Evolutionary conservation across 1,284 basidiomycete genomes (phyloP).

Genomic region (Cryptococcus amylolentus): DNA sequence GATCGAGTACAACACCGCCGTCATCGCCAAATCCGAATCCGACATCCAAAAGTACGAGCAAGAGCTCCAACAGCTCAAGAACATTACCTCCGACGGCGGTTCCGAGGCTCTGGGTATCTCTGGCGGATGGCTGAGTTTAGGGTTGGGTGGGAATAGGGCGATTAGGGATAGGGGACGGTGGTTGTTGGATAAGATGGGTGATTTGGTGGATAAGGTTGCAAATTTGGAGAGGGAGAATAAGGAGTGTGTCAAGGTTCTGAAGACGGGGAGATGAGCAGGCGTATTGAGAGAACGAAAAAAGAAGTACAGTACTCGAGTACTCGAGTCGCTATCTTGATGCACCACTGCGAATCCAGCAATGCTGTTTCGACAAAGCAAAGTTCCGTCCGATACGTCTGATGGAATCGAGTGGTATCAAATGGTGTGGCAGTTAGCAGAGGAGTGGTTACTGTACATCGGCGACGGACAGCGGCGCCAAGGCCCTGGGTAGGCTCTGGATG

Average conservation of each 20-base stretch:
- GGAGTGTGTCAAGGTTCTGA: slow-evolving; percentile 62
- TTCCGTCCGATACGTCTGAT: too few relatives aligned
- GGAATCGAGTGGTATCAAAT: too few relatives aligned
- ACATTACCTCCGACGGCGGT: slow-evolving; percentile 53
- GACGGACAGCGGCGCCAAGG: too few relatives aligned
- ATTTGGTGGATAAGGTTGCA: slow-evolving; percentile 64
- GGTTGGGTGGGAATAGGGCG: slow-evolving; percentile 54
- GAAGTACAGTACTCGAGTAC: too few relatives aligned
- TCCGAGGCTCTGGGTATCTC: slow-evolving; percentile 35
- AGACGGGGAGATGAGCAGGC: slow-evolving; percentile 1
- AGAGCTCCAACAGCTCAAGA: slow-evolving; percentile 66
- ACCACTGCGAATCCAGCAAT: too few relatives aligned
- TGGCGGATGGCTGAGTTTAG: slow-evolving; percentile 26
- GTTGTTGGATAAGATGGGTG: slow-evolving; percentile 70
- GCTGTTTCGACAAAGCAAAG: too few relatives aligned
- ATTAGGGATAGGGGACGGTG: slow-evolving; percentile 64
- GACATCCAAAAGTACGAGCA: slow-evolving; percentile 69
- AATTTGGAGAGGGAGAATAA: slow-evolving; percentile 64
- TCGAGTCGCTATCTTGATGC: too few relatives aligned
- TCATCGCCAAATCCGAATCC: slow-evolving; percentile 64
- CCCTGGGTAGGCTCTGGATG: too few relatives aligned
- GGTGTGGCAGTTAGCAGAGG: too few relatives aligned
- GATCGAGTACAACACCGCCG: slow-evolving; percentile 69
- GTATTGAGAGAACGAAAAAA: too few relatives aligned
- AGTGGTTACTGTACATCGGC: too few relatives aligned